Evolutionary conservation across 148 eudicot genomes (phyloP), one percentile per base, ranked within the genome.

Genomic region (Amaranthus cruentus): DNA sequence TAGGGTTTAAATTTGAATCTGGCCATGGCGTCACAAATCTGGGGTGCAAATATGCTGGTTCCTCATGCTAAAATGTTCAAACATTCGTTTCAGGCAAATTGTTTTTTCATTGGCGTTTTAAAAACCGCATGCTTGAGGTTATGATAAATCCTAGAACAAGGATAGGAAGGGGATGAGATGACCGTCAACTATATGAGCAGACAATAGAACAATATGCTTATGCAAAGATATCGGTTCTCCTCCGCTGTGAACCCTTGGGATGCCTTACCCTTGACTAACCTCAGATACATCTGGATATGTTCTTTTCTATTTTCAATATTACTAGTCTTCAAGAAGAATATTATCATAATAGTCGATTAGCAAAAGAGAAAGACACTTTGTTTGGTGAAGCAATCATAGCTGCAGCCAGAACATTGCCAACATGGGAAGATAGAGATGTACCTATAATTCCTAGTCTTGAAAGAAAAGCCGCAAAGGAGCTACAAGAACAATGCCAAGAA

Each of bases 181-280:
- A 92, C 97, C 63, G 77, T 96, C 72, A 84, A 87, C 84, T 96
- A 96, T 80, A 64, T 92, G 87, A 79, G 71, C 74, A 84, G 87
- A 47, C 83, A 77, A 80, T 84, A 80, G 86, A 96, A 90, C 69
- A 72, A 88, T 73, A 74, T 82, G 74, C 86, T 88, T 57, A 88
- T 96, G 97, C 96, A 87, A 76, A 87, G 91, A 92, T 96, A 92
- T 77, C 97, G 99, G 44, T 91, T 96, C 87, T 96, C 99, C 76
- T 88, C 99, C 43, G 79, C 89, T 70, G 96, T 82, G 96, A 96
- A 96, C 83, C 99, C 99, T 75, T 96, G 99, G 99, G 99, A 96
- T 83, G 89, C 75, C 59, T 88, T 96, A 55, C 84, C 85, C 55
- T 92, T 96, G 91, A 94, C 78, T 84, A 79, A 71, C 80, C 96